phyloP scores from a whole-genome alignment of 305 asterid genomes.

The Coffea humblotiana region DNA sequence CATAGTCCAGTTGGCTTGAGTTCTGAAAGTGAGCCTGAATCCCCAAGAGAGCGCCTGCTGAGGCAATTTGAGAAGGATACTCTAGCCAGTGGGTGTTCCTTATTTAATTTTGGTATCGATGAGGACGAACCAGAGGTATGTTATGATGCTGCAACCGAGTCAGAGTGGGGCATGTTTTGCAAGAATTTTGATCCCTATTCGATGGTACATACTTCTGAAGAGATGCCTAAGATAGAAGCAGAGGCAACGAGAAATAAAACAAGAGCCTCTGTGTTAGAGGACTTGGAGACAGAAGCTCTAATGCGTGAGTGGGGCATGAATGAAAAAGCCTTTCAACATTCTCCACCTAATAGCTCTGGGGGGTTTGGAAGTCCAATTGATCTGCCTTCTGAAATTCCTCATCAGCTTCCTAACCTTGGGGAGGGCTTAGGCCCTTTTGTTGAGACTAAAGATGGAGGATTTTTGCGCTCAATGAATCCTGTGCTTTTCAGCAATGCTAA shows the following conservation, averaged over 20 bases:
- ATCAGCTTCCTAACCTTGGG: conserved; percentile 68
- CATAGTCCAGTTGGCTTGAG: conserved; percentile 69
- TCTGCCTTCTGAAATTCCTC: conserved; percentile 52
- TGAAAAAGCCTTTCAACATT: conserved; percentile 63
- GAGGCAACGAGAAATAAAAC: conserved; percentile 45
- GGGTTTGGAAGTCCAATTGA: conserved; percentile 73
- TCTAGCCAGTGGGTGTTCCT: conserved; percentile 63
- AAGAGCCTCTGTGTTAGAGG: conserved; percentile 68
- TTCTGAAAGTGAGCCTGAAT: conserved; percentile 92
- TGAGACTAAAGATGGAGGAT: conserved; percentile 85
- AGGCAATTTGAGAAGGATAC: conserved; percentile 89
- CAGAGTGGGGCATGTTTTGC: conserved; percentile 48
- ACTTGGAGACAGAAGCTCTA: conserved; percentile 85
- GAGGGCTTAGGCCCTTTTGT: conserved; percentile 86
- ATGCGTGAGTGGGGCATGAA: conserved; percentile 86
- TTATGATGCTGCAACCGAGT: conserved; percentile 32
- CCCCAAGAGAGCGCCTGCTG: conserved; percentile 84
- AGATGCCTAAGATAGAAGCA: conserved; percentile 39
- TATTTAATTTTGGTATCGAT: conserved; percentile 58
- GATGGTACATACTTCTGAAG: conserved; percentile 31
- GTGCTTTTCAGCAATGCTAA: conserved; percentile 62
- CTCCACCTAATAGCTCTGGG: conserved; percentile 50
- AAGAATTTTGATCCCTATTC: conserved; percentile 36
- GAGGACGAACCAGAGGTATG: conserved; percentile 32
- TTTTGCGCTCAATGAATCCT: conserved; percentile 89